Percentiles rank a stretch among this genome's conserved stretches.
phyloP scores from a whole-genome alignment of 2,329 filamentous ascomycete species.

The Diplodia seriata region DNA sequence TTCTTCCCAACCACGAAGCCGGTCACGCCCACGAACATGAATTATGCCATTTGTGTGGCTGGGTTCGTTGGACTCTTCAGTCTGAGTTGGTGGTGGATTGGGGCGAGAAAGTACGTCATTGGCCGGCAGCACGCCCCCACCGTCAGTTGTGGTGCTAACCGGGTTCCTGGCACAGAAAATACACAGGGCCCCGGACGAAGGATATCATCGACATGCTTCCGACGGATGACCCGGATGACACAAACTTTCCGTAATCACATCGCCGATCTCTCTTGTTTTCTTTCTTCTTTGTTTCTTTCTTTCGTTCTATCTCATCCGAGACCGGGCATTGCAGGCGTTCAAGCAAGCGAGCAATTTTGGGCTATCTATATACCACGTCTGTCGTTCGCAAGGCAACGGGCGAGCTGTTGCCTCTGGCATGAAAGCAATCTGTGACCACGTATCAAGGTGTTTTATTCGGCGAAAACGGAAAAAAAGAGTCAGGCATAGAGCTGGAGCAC shows the following conservation, averaged over 20 bases:
- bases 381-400: constrained; percentile 2
- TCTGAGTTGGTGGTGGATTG: constrained; percentile 54
- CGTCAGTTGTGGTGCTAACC: constrained; percentile 18
- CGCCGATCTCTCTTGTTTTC: not conserved
- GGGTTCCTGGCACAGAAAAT: constrained; percentile 53
- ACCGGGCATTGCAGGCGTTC: constrained; percentile 21
- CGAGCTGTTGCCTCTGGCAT: not conserved
- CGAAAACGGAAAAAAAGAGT: constrained; percentile 15
- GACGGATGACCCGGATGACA: constrained; percentile 50
- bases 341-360: constrained; percentile 8
- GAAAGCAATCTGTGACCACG: not conserved
- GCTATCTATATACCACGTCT: constrained; percentile 17
- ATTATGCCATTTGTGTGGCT: constrained; percentile 56
- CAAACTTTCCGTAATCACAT: constrained; percentile 32
- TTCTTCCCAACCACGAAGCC: constrained; percentile 57
- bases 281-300: not conserved
- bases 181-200: constrained; percentile 65
- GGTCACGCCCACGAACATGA: constrained; percentile 55
- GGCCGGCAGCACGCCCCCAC: constrained; percentile 31
- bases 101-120: constrained; percentile 46
- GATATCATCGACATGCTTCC: constrained; percentile 56
- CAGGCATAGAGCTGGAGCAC: constrained; percentile 13
- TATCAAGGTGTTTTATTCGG: constrained; percentile 30
- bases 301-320: not conserved
- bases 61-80: constrained; percentile 58